Base-by-base conservation (phyloP, 2,329 filamentous ascomycete species). In the Emydomyces testavorans region DNA sequence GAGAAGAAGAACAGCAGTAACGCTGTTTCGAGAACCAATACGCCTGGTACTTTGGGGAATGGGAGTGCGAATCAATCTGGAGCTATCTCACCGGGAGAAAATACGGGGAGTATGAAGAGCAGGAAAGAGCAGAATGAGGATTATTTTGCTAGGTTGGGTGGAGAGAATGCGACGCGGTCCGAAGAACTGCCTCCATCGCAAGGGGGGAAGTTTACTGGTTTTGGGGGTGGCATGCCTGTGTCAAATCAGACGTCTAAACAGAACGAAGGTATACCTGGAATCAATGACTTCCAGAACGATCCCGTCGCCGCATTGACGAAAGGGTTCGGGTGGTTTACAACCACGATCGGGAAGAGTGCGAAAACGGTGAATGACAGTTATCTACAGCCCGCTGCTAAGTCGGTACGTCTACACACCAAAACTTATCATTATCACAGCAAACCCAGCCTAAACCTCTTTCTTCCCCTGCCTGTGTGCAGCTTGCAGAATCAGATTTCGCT, bases 291-390 rank as follows among this genome's bases (percentile, higher is more conserved):
- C 61, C 87, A 94, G 65, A 85, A 82, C 62, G 92, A 98, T 62
- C 89, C 92, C 0, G 73, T 96, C 53, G 89, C 79, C 1, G 88
- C 90, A 13, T 67, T 98, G 57, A 87, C 81, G 23, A 95, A 94
- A 67, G 85, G 90, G 0, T 93, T 96, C 59, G 90, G 90, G 6
- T 96, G 92, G 88, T 87, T 96, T 60, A 78, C 87, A 15, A 83
- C 79, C 28, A 88, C 86, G 10, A 87, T 96, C 35, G 81, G 80
- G 21, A 94, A 92, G 73, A 85, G 85, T 54, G 92, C 89, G 31
- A 93, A 94, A 72, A 85, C 79, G 13, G 83, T 95, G 20, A 94
- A 95, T 63, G 83, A 92, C 56, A 79, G 83, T 28, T 95, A 87
- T 68, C 86, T 98, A 46, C 88, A 94, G 67, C 92, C 92, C 7